These are phyloP conservation scores for Colletotrichum eleusines DNA, from an alignment of 2,329 filamentous ascomycete genomes.

Conservation along the genomic window DNA sequence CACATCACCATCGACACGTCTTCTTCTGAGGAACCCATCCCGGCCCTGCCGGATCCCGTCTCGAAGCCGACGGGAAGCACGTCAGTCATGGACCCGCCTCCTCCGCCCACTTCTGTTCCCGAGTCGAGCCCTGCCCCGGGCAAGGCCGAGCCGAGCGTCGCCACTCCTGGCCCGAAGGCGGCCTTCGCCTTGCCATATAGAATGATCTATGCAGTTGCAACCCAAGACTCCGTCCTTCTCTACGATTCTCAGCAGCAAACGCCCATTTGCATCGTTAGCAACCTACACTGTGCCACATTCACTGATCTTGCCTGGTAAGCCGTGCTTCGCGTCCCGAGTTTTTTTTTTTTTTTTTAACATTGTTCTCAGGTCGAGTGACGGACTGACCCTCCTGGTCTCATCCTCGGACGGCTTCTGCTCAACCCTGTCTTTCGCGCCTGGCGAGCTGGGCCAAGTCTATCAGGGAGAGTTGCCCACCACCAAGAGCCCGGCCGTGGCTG, in stretches of 20 bases:
- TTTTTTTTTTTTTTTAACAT: constrained; percentile 6
- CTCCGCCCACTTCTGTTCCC: constrained; percentile 66
- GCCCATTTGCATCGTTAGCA: constrained; percentile 94
- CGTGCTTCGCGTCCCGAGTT: not conserved
- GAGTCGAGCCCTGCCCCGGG: constrained; percentile 52
- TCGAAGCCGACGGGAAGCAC: constrained; percentile 69
- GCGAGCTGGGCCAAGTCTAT: constrained; percentile 87
- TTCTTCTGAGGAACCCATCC: constrained; percentile 85
- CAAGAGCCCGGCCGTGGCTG: constrained; percentile 56
- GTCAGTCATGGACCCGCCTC: constrained; percentile 86
- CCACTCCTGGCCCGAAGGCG: constrained; percentile 71
- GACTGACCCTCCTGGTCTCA: constrained; percentile 81
- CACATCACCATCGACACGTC: constrained; percentile 97
- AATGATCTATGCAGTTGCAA: constrained; percentile 96
- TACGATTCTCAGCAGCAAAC: constrained; percentile 98
- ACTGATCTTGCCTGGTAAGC: constrained; percentile 94
- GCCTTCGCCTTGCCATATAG: constrained; percentile 91
- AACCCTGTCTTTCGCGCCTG: constrained; percentile 83
- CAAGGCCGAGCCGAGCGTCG: constrained; percentile 57
- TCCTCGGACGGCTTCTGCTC: constrained; percentile 99
- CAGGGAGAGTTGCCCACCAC: constrained; percentile 72
- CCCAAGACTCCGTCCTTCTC: constrained; percentile 92
- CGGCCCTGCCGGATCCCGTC: constrained; percentile 85
- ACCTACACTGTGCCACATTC: constrained; percentile 96
- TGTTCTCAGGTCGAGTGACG: constrained; percentile 60